Evolutionary conservation across 2,329 filamentous ascomycete species (phyloP), one percentile per base, ranked within the genome.

Genomic region (Aureobasidium sp.): DNA sequence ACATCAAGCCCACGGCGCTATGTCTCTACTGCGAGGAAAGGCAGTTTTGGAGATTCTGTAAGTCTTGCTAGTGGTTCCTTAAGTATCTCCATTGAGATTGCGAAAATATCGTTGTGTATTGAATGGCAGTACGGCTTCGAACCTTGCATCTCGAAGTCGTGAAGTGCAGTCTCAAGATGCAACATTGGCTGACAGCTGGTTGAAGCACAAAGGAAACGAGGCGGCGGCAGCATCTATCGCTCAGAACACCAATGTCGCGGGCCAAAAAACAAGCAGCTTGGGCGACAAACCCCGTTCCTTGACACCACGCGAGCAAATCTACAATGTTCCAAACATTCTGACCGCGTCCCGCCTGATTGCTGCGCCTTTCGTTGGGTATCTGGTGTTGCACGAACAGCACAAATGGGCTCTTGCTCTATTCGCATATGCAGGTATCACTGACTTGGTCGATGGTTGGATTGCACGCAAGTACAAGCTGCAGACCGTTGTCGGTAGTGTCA

Each of bases 361-460:
- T 1, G 90, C 94, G 0, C 94, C 94, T 0, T 80, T 89, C 34
- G 85, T 97, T 50, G 94, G 93, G 61, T 97, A 96, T 72, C 84
- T 94, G 27, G 87, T 99, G 62, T 81, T 97, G 3, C 84, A 95
- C 67, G 88, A 94, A 71, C 82, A 91, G 47, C 88, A 95, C 72
- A 81, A 83, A 36, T 86, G 85, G 76, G 91, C 94, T 0, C 79
- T 97, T 8, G 85, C 85, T 2, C 81, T 99, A n/a, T 96, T 99
- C 73, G 86, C 86, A 54, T 97, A 97, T 72, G 93, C 94, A 3
- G 91, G 91, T 50, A 79, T 96, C 67, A 96, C 93, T 0, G 94
- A 99, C 72, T 80, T 96, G 7, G 82, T 97, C 3, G 94, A 99
- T 73, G 94, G 94, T 62, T 97, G 88, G 82, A 94, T 99, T 68